phyloP scores from a whole-genome alignment of 257 asterid genomes.

The Handroanthus guayacan region DNA sequence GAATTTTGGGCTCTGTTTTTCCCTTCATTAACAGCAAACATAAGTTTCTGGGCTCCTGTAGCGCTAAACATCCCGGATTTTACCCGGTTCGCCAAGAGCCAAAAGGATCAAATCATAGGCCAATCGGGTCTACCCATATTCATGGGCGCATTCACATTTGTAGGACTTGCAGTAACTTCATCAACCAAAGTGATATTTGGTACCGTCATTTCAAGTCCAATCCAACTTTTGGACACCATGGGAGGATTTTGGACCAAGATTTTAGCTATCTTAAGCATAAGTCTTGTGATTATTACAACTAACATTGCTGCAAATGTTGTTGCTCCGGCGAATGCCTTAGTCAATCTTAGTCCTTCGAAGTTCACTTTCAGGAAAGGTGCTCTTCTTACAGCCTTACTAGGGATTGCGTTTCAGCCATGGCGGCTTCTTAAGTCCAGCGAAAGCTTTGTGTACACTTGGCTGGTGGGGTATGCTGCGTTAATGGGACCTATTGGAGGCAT shows the following conservation, averaged over 20 bases:
- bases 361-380: conserved; percentile 59
- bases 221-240: conserved; percentile 69
- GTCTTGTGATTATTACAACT: conserved; percentile 80
- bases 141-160: conserved; percentile 91
- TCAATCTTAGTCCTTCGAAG: conserved; percentile 72
- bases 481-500: conserved; percentile 83
- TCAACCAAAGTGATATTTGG: conserved; percentile 85
- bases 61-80: conserved; percentile 92
- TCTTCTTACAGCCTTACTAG: conserved; percentile 70
- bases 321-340: conserved; percentile 91
- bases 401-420: conserved; percentile 91
- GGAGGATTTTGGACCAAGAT: conserved; percentile 76
- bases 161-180: conserved; percentile 92
- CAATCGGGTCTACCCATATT: conserved; percentile 81
- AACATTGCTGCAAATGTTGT: conserved; percentile 96
- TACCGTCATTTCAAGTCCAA: conserved; percentile 69
- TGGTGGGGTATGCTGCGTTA: conserved; percentile 84
- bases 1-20: conserved; percentile 83
- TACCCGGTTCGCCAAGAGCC: conserved; percentile 77
- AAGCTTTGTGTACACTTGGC: conserved; percentile 90
- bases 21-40: conserved; percentile 91
- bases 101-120: conserved; percentile 75
- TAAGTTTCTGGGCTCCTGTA: conserved; percentile 90
- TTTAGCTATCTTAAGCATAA: conserved; percentile 76
- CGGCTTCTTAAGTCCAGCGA: conserved; percentile 82